phyloP scores from a whole-genome alignment of 2,329 filamentous ascomycete genomes.

The Niveomyces coronatus region DNA sequence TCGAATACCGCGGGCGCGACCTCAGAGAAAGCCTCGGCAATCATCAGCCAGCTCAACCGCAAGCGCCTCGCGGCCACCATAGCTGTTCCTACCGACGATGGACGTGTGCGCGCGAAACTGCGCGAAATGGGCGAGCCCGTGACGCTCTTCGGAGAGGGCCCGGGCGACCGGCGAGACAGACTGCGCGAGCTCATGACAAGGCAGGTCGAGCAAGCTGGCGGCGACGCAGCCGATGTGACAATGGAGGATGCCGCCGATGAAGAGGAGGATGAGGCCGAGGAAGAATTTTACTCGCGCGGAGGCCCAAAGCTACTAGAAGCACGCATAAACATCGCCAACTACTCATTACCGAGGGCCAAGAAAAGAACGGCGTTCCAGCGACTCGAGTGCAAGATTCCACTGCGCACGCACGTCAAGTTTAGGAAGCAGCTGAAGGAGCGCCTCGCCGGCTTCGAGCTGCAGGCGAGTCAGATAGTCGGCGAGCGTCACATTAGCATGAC shows the following conservation, averaged over 20 bases:
- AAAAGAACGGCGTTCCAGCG: conserved; percentile 67
- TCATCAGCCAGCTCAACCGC: conserved; percentile 80
- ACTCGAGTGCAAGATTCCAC: conserved; percentile 68
- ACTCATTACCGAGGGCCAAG: conserved; percentile 74
- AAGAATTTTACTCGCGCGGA: conserved; percentile 92
- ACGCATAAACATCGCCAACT: conserved; percentile 68
- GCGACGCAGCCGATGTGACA: conserved; percentile 46
- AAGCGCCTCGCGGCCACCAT: conserved; percentile 83
- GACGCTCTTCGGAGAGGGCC: conserved; percentile 87
- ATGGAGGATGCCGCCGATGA: conserved; percentile 48
- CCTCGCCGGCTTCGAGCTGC: conserved; percentile 75
- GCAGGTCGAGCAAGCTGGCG: conserved; percentile 52
- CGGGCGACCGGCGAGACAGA: conserved; percentile 74
- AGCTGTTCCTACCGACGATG: conserved; percentile 89
- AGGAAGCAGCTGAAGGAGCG: conserved; percentile 80
- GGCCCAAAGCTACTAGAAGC: conserved; percentile 63
- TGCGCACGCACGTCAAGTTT: conserved; percentile 86
- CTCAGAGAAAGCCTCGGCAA: conserved; percentile 73
- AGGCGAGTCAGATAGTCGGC: conserved; percentile 85
- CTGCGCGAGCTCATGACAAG: conserved; percentile 71
- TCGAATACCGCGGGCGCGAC: conserved; percentile 54
- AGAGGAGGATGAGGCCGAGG: conserved; percentile 58
- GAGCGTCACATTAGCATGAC: conserved; percentile 88
- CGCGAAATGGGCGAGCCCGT: conserved; percentile 87
- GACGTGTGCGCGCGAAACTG: conserved; percentile 67